Evolutionary conservation across 2,329 filamentous ascomycete species (phyloP), one percentile per base, ranked within the genome.

Genomic region (Thyridium curvatum): DNA sequence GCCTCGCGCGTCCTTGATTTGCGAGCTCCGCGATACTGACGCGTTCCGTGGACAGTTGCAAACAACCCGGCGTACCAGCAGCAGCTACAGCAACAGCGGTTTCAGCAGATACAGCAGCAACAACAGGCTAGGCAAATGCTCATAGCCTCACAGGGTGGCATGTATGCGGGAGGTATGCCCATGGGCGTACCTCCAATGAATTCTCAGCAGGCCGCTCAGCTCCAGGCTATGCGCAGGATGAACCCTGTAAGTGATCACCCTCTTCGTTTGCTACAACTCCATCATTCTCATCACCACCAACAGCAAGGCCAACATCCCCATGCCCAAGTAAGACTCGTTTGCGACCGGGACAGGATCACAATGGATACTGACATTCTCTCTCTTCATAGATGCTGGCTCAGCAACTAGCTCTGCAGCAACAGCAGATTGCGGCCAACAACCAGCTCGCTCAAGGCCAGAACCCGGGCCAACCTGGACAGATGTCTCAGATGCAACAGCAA

Each of bases 111-210:
- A 31, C 75, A 80, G 33, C 72, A 77, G 45, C 72, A 74, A 40
- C 63, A 68, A 40, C 65, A 72, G 41, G 60, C 62, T 16, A 62
- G 71, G 37, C 74, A 80, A 45, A 64, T 65, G 7, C 58, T 77
- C 42, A 66, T 79, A 61, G 65, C 66, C 13, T 73, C 78, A 46
- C 74, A 79, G 46, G 66, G 21, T 62, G 40, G 52, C 48, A 41
- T 69, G 70, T 69, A 71, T 35, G 74, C 81, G 62, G 68, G 66
- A 44, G 64, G 65, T 14, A 72, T 77, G 50, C 72, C 65, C 29
- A 74, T 81, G 54, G 69, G 65, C 4, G 73, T 79, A 56, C 68
- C 58, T 32, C 61, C 62, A 33, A 61, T 64, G 45, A 64, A 61
- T 48, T 56, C 69, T 17, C 59, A 60, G 26, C 56, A 58, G 32